phyloP scores from a whole-genome alignment of 2,329 filamentous ascomycete genomes.

The Epichloe aotearoae region DNA sequence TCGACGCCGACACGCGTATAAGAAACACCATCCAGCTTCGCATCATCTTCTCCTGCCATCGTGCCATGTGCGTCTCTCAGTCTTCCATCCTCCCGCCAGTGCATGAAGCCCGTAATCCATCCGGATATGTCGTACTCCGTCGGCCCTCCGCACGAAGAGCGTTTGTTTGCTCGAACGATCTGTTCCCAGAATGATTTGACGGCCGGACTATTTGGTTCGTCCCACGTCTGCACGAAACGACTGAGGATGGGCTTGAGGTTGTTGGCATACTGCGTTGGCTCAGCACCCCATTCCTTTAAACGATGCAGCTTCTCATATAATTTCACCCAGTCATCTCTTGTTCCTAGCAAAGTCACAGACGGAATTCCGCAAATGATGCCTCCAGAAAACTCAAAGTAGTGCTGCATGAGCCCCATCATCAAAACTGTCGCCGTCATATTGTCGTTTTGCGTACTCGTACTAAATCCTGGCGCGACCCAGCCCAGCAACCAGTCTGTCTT shows the following conservation, averaged over 20 bases:
- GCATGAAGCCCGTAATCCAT: slow-evolving; percentile 36
- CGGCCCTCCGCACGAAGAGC: slow-evolving; percentile 16
- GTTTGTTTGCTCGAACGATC: slow-evolving; percentile 24
- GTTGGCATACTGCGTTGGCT: slow-evolving; percentile 25
- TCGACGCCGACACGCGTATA: slow-evolving; percentile 18
- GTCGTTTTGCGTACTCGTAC: slow-evolving; percentile 25
- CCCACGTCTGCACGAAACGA: slow-evolving; percentile 31
- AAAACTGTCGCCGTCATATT: slow-evolving; percentile 27
- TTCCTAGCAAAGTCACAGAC: slow-evolving; percentile 27
- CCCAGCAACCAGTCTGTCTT: slow-evolving; percentile 26
- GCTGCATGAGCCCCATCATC: slow-evolving; percentile 31
- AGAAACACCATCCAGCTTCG: slow-evolving; percentile 16
- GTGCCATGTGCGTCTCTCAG: slow-evolving; percentile 10
- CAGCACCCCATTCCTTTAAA: slow-evolving; percentile 28
- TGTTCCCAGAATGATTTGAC: slow-evolving; percentile 29
- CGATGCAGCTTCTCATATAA: slow-evolving; percentile 29
- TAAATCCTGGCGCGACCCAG: slow-evolving; percentile 31
- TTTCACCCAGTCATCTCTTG: slow-evolving; percentile 24
- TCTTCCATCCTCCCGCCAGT: slow-evolving; percentile 26
- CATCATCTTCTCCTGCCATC: slow-evolving; percentile 1
- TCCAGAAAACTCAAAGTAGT: slow-evolving; percentile 24
- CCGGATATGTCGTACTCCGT: slow-evolving; percentile 27
- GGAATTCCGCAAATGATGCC: slow-evolving; percentile 30
- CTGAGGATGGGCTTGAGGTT: slow-evolving; percentile 31
- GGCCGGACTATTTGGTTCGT: slow-evolving; percentile 20